A percentile compares a stretch with the other conserved stretches of the same genome.
Evolutionary conservation across 352 stramenopile species (phyloP).

Genomic region (Halophytophthora polymorphica): DNA sequence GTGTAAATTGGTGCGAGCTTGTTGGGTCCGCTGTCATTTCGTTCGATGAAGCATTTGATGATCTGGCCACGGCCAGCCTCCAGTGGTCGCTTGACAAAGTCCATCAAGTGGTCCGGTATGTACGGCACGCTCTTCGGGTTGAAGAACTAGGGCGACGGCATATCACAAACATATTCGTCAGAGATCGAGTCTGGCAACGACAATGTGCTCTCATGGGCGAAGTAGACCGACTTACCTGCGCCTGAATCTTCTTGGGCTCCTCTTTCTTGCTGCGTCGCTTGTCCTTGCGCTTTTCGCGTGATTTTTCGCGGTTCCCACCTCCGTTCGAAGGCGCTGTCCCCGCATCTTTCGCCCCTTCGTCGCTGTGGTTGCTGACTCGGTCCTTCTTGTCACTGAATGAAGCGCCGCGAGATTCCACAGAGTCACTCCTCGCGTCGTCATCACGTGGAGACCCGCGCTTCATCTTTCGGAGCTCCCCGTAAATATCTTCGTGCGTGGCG

Average conservation of each 20-base stretch:
- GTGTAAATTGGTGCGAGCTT: conserved; percentile 84
- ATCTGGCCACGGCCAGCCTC: conserved; percentile 76
- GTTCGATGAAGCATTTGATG: conserved; percentile 89
- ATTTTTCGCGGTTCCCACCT: conserved; percentile 28
- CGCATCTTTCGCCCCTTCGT: conserved; percentile 37
- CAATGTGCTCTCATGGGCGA: not conserved
- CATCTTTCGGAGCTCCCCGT: conserved; percentile 58
- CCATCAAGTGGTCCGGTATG: conserved; percentile 74
- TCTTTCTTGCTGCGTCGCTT: conserved; percentile 56
- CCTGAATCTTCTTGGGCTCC: conserved; percentile 65
- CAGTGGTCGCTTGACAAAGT: conserved; percentile 77
- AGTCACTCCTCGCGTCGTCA: conserved; percentile 21
- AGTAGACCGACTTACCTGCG: conserved; percentile 29
- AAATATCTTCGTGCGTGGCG: conserved; percentile 40
- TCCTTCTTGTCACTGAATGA: conserved; percentile 26
- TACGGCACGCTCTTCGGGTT: conserved; percentile 82
- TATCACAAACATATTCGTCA: conserved; percentile 1
- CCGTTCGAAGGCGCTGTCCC: conserved; percentile 8
- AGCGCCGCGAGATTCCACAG: conserved; percentile 16
- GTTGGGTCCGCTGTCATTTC: conserved; percentile 74
- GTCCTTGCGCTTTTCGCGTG: conserved; percentile 53
- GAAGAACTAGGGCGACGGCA: conserved; percentile 51
- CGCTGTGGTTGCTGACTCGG: conserved; percentile 18
- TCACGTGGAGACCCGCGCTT: conserved; percentile 33
- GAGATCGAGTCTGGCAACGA: not conserved